These are phyloP conservation scores for Amphichorda felina DNA, from an alignment of 2,329 filamentous ascomycete genomes.

Conservation along the genomic window DNA sequence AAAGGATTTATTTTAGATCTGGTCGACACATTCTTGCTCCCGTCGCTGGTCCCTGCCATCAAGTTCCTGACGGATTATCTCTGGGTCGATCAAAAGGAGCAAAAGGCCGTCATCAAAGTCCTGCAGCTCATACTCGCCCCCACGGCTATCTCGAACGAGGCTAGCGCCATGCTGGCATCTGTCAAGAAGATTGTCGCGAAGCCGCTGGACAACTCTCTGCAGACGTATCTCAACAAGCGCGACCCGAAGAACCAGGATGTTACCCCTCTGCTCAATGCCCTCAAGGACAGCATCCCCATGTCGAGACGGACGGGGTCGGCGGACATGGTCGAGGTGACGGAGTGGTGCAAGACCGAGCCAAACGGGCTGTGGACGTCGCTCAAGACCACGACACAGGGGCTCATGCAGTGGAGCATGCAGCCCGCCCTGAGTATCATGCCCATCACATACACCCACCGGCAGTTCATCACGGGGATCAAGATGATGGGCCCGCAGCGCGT, in stretches of 20 bases:
- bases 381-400: conserved; percentile 46
- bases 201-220: conserved; percentile 54
- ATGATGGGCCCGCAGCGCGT: conserved; percentile 57
- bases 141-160: conserved; percentile 59
- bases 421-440: conserved; percentile 42
- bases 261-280: conserved; percentile 53
- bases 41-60: conserved; percentile 63
- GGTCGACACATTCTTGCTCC: conserved; percentile 69
- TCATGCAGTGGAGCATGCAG: conserved; percentile 55
- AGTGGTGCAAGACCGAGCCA: conserved; percentile 40
- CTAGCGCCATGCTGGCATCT: conserved; percentile 55
- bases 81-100: conserved; percentile 53
- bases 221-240: conserved; percentile 47
- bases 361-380: conserved; percentile 43
- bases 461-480: conserved; percentile 48
- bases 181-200: conserved; percentile 62
- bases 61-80: conserved; percentile 60
- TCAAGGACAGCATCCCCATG: conserved; percentile 46
- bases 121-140: conserved; percentile 62
- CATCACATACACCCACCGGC: conserved; percentile 60
- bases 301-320: conserved; percentile 51
- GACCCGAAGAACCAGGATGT: conserved; percentile 58
- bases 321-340: conserved; percentile 55
- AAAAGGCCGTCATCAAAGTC: conserved; percentile 58
- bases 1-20: conserved; percentile 47